phyloP scores from a whole-genome alignment of 1,139 yeast genomes.

The Debaryomycetaceae sp. region DNA sequence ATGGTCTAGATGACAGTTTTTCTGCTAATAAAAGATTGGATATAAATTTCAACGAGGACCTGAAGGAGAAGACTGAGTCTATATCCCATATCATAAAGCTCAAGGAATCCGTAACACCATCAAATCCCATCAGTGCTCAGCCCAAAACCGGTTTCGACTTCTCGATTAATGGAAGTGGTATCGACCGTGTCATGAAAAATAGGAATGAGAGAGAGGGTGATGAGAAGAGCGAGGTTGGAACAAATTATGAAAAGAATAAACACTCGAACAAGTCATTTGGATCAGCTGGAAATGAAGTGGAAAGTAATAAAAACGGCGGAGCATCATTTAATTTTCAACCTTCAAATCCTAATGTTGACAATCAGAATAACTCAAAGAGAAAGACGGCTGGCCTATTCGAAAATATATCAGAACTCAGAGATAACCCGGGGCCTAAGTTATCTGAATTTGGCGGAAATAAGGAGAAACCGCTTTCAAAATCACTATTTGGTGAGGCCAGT shows the following conservation, averaged over 20 bases:
- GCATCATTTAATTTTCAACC: no score
- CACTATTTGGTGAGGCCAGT: no score
- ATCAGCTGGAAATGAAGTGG: neutral
- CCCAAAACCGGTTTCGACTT: conserved; percentile 42
- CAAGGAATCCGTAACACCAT: conserved; percentile 1
- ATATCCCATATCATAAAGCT: conserved; percentile 11
- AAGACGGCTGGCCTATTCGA: no score
- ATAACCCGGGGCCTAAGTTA: no score
- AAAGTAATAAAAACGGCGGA: neutral
- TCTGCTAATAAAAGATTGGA: neutral
- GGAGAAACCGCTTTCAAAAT: no score
- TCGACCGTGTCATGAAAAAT: conserved; percentile 20
- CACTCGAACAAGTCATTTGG: neutral
- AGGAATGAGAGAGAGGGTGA: conserved; percentile 14
- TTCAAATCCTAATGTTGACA: no score
- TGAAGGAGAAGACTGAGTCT: conserved; percentile 21
- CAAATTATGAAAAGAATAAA: neutral
- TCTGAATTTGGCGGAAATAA: no score
- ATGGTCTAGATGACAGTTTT: conserved; percentile 16
- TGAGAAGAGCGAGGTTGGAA: conserved; percentile 3
- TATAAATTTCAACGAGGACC: conserved; percentile 25
- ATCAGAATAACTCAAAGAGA: no score
- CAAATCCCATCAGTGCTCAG: conserved; percentile 6
- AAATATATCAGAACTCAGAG: no score
- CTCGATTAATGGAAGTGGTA: conserved; percentile 24